Evolutionary conservation across 768 basidiomycete species (phyloP).

Genomic region (Tubosaeta brunneosetosa): DNA sequence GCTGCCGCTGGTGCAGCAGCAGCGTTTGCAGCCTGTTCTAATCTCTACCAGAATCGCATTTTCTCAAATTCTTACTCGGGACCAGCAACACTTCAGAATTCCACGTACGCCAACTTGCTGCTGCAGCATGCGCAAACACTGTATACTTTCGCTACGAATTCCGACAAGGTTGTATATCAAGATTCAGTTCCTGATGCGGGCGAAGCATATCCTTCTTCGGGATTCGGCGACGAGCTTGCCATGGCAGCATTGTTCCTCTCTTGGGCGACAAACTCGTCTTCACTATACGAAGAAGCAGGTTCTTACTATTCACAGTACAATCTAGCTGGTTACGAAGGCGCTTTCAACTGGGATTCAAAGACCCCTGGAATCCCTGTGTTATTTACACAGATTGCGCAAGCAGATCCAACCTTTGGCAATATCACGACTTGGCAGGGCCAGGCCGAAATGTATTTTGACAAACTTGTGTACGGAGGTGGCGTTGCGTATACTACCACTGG

Average conservation of each 20-base stretch:
- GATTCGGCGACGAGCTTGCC: conserved; percentile 68
- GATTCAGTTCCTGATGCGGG: conserved; percentile 61
- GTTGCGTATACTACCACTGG: conserved; percentile 59
- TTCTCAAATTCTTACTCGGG: conserved; percentile 52
- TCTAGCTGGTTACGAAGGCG: conserved; percentile 47
- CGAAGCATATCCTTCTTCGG: conserved; percentile 65
- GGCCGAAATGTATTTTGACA: conserved; percentile 75
- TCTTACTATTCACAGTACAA: conserved; percentile 54
- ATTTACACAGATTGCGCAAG: conserved; percentile 66
- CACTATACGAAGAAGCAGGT: conserved; percentile 60
- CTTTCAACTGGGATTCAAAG: conserved; percentile 90
- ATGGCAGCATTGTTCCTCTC: conserved; percentile 76
- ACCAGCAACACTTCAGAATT: conserved; percentile 66
- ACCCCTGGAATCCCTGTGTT: conserved; percentile 71
- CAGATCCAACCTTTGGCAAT: conserved; percentile 53
- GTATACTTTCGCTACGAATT: conserved; percentile 71
- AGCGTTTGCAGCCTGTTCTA: conserved; percentile 83
- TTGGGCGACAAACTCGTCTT: conserved; percentile 59
- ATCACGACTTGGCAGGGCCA: conserved; percentile 61
- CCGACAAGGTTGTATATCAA: conserved; percentile 61
- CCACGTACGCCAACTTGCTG: conserved; percentile 66
- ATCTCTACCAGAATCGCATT: conserved; percentile 63
- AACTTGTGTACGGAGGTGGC: conserved; percentile 54
- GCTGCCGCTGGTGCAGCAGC: conserved; percentile 80
- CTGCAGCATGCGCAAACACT: conserved; percentile 70